phyloP scores from a whole-genome alignment of 352 stramenopile genomes.

The Phytopythium montanum region DNA sequence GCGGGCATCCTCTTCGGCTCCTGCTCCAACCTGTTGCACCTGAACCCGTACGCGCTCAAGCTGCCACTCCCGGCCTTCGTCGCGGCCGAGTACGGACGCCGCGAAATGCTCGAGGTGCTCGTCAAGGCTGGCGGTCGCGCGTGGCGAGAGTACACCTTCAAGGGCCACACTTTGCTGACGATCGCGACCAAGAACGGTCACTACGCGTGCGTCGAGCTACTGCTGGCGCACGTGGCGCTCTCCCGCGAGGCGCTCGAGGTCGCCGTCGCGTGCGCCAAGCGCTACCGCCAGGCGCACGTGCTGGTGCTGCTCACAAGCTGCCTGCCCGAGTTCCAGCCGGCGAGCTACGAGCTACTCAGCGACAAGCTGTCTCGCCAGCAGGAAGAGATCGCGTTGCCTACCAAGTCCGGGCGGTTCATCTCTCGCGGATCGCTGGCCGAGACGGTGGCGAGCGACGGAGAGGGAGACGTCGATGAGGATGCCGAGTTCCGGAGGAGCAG shows the following conservation, averaged over 20 bases:
- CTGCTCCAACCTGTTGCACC: conserved; percentile 12
- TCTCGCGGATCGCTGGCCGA: conserved; percentile 30
- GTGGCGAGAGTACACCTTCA: conserved; percentile 48
- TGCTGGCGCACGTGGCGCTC: conserved; percentile 34
- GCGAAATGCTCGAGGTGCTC: conserved; percentile 48
- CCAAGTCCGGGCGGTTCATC: conserved; percentile 8
- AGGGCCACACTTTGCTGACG: conserved; percentile 57
- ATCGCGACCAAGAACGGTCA: conserved; percentile 62
- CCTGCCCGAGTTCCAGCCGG: conserved; percentile 40
- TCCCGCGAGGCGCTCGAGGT: conserved; percentile 32
- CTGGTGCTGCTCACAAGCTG: conserved; percentile 69
- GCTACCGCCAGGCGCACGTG: conserved; percentile 57
- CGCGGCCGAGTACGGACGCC: conserved; percentile 48
- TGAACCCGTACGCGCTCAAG: conserved; percentile 24
- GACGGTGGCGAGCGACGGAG: conserved; percentile 30
- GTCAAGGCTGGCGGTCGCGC: conserved; percentile 24
- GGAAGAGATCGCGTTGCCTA: neutral
- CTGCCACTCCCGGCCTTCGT: conserved; percentile 57
- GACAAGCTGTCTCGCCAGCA: neutral
- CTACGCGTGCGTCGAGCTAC: conserved; percentile 62
- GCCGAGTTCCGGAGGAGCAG: conserved; percentile 24
- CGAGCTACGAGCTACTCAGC: conserved; percentile 8
- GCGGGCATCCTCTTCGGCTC: conserved; percentile 11
- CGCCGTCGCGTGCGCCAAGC: conserved; percentile 44
- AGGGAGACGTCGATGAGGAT: conserved; percentile 36